Conservation (phyloP, 108 stramenopile genomes). For the Ochromonas danica region DNA sequence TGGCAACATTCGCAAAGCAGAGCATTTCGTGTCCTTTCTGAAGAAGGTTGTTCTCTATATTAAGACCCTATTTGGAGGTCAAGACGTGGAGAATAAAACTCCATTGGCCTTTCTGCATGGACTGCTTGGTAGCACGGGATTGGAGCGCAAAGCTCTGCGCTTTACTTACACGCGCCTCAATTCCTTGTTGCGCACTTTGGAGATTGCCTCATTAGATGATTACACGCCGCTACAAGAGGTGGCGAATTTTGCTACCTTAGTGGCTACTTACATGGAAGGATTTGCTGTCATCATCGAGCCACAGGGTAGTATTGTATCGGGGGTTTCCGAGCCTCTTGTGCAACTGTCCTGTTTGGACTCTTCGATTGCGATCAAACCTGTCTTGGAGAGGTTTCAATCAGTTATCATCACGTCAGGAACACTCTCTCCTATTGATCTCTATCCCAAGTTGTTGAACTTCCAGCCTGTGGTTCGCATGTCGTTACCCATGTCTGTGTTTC, state of each 20-base stretch:
- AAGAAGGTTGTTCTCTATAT: constrained; percentile 85
- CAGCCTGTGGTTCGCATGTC: constrained; percentile 86
- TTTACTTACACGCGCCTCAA: constrained; percentile 91
- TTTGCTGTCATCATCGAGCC: constrained; percentile 98
- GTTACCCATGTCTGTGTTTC: constrained; percentile 94
- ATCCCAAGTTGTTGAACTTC: constrained; percentile 95
- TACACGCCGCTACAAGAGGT: constrained; percentile 59
- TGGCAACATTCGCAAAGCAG: constrained; percentile 95
- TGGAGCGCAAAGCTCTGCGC: constrained; percentile 87
- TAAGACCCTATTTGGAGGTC: constrained; percentile 54
- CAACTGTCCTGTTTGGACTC: constrained; percentile 93
- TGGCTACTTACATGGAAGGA: constrained; percentile 92
- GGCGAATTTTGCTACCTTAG: constrained; percentile 89
- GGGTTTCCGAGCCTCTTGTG: constrained; percentile 72
- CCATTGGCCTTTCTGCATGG: constrained; percentile 65
- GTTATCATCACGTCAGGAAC: constrained; percentile 94
- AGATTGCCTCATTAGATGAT: constrained; percentile 82
- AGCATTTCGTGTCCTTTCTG: constrained; percentile 95
- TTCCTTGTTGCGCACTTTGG: constrained; percentile 80
- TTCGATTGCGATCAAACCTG: constrained; percentile 91
- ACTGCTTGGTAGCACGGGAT: constrained; percentile 78
- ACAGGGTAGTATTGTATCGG: constrained; percentile 43
- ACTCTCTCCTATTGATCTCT: constrained; percentile 95
- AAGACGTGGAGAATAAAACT: constrained; percentile 68
- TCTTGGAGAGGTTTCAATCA: constrained; percentile 92